A percentile compares a stretch with the other conserved stretches of the same genome.
Evolutionary conservation across 805 yeast genomes (phyloP).

Genomic region (Hagleromyces aurorensis): DNA sequence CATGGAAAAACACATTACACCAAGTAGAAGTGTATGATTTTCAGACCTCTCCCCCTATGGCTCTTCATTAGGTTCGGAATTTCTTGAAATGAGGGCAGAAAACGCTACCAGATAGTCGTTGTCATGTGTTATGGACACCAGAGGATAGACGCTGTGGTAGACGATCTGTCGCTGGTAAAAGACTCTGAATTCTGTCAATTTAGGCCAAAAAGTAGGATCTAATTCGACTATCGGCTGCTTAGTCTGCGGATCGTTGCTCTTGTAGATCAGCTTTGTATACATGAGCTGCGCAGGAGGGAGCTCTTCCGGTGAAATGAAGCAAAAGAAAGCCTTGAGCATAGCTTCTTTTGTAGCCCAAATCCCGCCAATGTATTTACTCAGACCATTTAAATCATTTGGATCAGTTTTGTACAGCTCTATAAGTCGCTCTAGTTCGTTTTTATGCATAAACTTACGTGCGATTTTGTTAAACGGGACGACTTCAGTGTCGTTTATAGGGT

Average conservation of each 20-base stretch:
- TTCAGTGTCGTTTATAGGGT: slow-evolving; percentile 4
- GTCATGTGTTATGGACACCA: slow-evolving; percentile 28
- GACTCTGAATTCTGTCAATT: slow-evolving; percentile 3
- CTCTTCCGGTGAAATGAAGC: slow-evolving; percentile 7
- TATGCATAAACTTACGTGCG: slow-evolving; percentile 25
- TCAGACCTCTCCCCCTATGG: too few species aligned
- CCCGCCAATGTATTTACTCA: slow-evolving; percentile 21
- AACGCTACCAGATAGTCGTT: slow-evolving; percentile 21
- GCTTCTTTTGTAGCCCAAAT: slow-evolving; percentile 30
- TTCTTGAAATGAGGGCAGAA: too few species aligned
- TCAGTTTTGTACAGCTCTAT: slow-evolving; percentile 2
- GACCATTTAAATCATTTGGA: background rate
- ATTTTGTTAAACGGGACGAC: slow-evolving; percentile 10
- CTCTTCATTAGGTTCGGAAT: too few species aligned
- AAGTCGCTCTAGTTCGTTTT: slow-evolving; percentile 11
- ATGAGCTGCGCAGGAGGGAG: slow-evolving; percentile 26
- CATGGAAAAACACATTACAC: too few species aligned
- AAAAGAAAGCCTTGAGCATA: slow-evolving; percentile 17
- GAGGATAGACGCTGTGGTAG: slow-evolving; percentile 4
- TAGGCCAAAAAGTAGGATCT: slow-evolving; percentile 5
- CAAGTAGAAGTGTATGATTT: too few species aligned
- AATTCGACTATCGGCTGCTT: slow-evolving; percentile 17
- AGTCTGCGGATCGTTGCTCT: slow-evolving; percentile 9
- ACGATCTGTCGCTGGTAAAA: slow-evolving; percentile 16
- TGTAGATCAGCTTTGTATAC: slow-evolving; percentile 21